Evolutionary conservation across 106 monocot species (phyloP).

Genomic region (Hemerocallis citrina): DNA sequence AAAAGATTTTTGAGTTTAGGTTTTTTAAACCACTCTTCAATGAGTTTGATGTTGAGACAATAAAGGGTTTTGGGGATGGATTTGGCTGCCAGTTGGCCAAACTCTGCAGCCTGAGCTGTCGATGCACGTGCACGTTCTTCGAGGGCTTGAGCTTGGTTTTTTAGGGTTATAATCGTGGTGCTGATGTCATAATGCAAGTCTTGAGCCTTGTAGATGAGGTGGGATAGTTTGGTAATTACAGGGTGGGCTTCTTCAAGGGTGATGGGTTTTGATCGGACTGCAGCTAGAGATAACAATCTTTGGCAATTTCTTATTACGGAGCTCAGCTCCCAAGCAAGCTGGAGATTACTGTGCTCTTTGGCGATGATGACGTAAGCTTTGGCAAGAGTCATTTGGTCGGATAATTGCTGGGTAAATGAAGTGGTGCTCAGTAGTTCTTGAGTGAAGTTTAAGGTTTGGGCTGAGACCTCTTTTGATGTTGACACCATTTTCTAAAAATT

Average conservation of each 20-base stretch:
- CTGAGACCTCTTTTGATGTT: slow-evolving; percentile 1
- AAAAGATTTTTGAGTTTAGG: slow-evolving; percentile 11
- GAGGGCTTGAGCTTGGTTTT: too few relatives aligned
- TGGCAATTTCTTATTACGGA: slow-evolving; percentile 40
- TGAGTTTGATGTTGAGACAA: slow-evolving; percentile 29
- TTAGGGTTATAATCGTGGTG: too few relatives aligned
- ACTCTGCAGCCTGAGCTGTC: slow-evolving; percentile 29
- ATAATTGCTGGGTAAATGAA: slow-evolving; percentile 39
- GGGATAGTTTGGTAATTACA: slow-evolving; percentile 23
- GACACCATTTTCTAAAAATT: slow-evolving; percentile 23
- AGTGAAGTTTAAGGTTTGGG: slow-evolving; percentile 29
- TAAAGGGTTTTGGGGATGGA: slow-evolving; percentile 34
- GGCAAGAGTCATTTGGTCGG: slow-evolving; percentile 46
- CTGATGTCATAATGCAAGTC: slow-evolving; percentile 49
- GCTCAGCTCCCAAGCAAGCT: slow-evolving; percentile 51
- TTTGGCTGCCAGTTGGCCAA: slow-evolving; percentile 33
- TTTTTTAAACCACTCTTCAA: slow-evolving; percentile 33
- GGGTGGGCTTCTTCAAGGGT: slow-evolving; percentile 36
- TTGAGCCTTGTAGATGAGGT: slow-evolving; percentile 48
- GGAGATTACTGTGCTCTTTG: slow-evolving; percentile 43
- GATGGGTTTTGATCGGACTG: slow-evolving; percentile 25
- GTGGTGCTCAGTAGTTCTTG: slow-evolving; percentile 37
- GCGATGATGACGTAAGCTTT: slow-evolving; percentile 47
- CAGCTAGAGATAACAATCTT: slow-evolving; percentile 41
- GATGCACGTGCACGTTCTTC: slow-evolving; percentile 39